phyloP scores from a whole-genome alignment of 371 early-diverging fungal species.

The Lichtheimia corymbifera region DNA sequence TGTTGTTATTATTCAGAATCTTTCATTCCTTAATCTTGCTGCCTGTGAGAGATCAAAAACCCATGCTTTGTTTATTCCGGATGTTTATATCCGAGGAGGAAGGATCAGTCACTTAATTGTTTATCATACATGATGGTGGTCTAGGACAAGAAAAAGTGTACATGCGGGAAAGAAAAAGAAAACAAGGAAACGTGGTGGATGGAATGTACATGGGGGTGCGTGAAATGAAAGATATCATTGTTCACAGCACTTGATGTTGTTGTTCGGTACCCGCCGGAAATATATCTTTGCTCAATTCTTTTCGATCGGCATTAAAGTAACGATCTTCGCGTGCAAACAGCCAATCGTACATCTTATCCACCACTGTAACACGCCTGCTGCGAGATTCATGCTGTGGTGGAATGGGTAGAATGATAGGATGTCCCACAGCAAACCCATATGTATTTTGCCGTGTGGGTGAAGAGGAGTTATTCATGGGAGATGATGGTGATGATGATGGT shows the following conservation, averaged over 20 bases:
- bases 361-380: conserved; percentile 7
- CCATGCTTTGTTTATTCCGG: too few relatives aligned
- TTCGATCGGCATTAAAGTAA: conserved; percentile 40
- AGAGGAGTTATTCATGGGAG: conserved; percentile 3
- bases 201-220: not conserved
- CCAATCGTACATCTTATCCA: conserved; percentile 22
- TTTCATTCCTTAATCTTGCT: too few relatives aligned
- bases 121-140: too few relatives aligned
- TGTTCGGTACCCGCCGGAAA: conserved; percentile 24
- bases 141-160: too few relatives aligned
- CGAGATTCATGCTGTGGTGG: conserved; percentile 8
- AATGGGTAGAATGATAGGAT: conserved; percentile 11
- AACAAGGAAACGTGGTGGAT: not conserved
- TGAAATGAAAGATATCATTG: not conserved
- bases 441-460: not conserved
- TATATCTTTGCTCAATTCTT: conserved; percentile 43
- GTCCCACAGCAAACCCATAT: conserved; percentile 9
- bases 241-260: too few relatives aligned
- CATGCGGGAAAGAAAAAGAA: too few relatives aligned
- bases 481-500: not conserved
- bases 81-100: too few relatives aligned
- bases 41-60: too few relatives aligned
- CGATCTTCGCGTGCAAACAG: conserved; percentile 34
- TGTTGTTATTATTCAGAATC: too few relatives aligned
- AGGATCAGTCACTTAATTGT: too few relatives aligned